A percentile compares a stretch with the other conserved stretches of the same genome.
Conservation (phyloP, 2,329 filamentous ascomycete species). For the Emmonsiellopsis sp. region DNA sequence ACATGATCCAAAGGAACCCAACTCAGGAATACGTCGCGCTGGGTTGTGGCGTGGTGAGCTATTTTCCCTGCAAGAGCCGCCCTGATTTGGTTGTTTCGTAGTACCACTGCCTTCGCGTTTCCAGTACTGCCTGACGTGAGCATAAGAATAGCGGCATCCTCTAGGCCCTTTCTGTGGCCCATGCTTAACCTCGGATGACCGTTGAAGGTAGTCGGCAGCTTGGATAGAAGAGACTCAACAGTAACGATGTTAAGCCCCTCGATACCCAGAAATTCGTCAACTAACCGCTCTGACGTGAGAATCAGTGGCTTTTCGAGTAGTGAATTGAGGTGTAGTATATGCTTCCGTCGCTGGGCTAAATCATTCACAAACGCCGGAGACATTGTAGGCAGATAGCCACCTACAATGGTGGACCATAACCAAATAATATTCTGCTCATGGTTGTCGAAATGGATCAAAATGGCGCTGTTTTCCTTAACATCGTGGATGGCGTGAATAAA, state of each 20-base stretch:
- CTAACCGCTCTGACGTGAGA: conserved; percentile 14
- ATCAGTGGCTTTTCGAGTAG: conserved; percentile 18
- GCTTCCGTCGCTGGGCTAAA: conserved; percentile 17
- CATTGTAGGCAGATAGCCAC: conserved; percentile 30
- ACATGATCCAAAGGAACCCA: conserved; percentile 49
- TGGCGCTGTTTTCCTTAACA: conserved; percentile 1
- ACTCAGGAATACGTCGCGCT: conserved; percentile 33
- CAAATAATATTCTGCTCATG: conserved; percentile 31
- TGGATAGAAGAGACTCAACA: conserved; percentile 6
- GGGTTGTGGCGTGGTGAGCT: conserved; percentile 16
- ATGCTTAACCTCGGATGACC: background rate
- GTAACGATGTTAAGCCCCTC: conserved; percentile 8
- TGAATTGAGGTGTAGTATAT: conserved; percentile 21
- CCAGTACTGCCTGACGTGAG: conserved; percentile 47
- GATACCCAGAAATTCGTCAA: conserved; percentile 12
- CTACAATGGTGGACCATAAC: conserved; percentile 34
- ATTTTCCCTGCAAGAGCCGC: conserved; percentile 35
- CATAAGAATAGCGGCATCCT: conserved; percentile 35
- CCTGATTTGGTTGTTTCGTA: conserved; percentile 38
- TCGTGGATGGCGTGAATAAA: conserved; percentile 1
- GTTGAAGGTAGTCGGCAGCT: background rate
- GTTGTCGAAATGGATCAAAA: conserved; percentile 26
- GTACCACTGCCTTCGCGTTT: conserved; percentile 41
- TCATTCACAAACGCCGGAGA: conserved; percentile 26
- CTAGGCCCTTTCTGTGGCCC: conserved; percentile 6